phyloP scores from a whole-genome alignment of 2,329 filamentous ascomycete genomes.

The Colletotrichum abscissum region DNA sequence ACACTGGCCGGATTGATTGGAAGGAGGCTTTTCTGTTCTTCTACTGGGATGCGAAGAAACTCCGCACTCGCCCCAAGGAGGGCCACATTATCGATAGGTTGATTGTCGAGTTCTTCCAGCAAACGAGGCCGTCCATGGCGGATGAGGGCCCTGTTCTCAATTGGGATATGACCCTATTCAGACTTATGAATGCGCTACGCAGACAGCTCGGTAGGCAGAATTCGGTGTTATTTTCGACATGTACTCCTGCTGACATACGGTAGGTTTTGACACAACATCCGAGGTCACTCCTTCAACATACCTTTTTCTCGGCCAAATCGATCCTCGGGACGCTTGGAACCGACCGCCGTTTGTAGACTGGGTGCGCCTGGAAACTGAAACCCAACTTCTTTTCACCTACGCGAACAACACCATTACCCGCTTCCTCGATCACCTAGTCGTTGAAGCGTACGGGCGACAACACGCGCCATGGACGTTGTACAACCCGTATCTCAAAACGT shows the following conservation, averaged over 20 bases:
- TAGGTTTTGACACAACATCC: constrained; percentile 1
- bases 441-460: not conserved
- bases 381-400: not conserved
- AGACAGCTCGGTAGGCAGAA: not conserved
- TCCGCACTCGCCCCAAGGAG: not conserved
- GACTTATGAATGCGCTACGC: not conserved
- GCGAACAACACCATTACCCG: not conserved
- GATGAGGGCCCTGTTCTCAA: not conserved
- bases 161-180: not conserved
- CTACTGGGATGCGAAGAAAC: constrained; percentile 15
- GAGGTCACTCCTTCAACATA: not conserved
- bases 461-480: not conserved
- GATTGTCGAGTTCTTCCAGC: not conserved
- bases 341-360: constrained; percentile 12
- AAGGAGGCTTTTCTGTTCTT: constrained; percentile 29
- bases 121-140: not conserved
- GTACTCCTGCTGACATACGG: not conserved
- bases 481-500: constrained; percentile 14
- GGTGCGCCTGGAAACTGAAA: not conserved
- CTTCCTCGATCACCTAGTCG: constrained; percentile 5
- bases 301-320: not conserved
- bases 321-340: not conserved
- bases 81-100: not conserved
- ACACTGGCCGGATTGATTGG: not conserved
- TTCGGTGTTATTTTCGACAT: too few relatives aligned